Evolutionary conservation across 1,139 yeast genomes (phyloP), one percentile per base, ranked within the genome.

Genomic region (Candida tetrigidarum): DNA sequence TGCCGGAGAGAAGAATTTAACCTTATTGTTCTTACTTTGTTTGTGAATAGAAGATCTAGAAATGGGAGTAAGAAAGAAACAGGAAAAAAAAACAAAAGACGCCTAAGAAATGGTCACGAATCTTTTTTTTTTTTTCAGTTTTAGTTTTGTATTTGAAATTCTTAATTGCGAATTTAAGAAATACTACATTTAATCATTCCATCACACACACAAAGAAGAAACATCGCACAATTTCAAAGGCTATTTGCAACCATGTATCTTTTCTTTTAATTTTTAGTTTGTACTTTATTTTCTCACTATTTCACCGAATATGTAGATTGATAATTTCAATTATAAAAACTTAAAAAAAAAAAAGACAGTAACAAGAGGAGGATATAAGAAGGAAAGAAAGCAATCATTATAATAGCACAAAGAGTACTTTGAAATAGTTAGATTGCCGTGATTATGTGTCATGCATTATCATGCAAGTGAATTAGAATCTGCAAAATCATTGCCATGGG

Each of bases 321-420:
- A 16, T 18, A 30, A 16, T 30, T 30, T 30, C 34, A 16, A 30
- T 30, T 30, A 30, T 30, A 30, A 30, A 30, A 30, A n/a, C 22
- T 30, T 30, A 30, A 30, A 30, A 26, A 10, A 22, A 22, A 22
- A 22, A 22, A 22, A 22, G 25, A 2, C 25, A 7, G 25, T 22
- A 10, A 10, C 9, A 22, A 22, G 9, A 22, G 25, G 9, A 10
- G 25, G 25, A 22, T 22, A 7, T 22, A 22, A 22, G n/a, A n/a
- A n/a, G n/a, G n/a, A n/a, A n/a, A n/a, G n/a, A n/a, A n/a, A n/a
- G n/a, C n/a, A n/a, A n/a, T n/a, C n/a, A n/a, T n/a, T n/a, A n/a
- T n/a, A n/a, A n/a, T n/a, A n/a, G n/a, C n/a, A n/a, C n/a, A n/a
- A n/a, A n/a, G n/a, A n/a, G n/a, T n/a, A n/a, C n/a, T n/a, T 22